Base-by-base conservation (phyloP, 2,329 filamentous ascomycete genomes). In the Myriosclerotinia scirpicola region DNA sequence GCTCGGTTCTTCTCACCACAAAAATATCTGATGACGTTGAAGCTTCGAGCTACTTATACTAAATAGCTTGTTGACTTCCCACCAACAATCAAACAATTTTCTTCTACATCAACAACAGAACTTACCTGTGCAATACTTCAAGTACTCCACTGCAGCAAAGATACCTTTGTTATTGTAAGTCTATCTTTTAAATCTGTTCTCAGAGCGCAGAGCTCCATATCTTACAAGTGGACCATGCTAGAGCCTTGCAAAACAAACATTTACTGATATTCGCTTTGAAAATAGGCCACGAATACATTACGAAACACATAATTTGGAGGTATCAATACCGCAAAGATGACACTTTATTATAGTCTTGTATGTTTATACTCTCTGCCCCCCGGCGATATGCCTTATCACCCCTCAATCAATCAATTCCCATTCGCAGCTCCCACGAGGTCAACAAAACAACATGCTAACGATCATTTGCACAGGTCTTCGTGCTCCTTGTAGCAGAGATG, bases 401-500 rank as follows among this genome's bases (percentile, higher is more conserved):
- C 46, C 20, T 53, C 50, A 22, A 5, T 30, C n/a, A 34, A 60
- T 20, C 22, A 42, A 0, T 15, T 1, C 9, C 50, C 14, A 36
- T 17, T 60, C 20, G 6, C 38, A 46, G 36, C 54, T 55, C 52
- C 44, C 46, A 36, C 40, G 17, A 30, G 22, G 11, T 34, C 15
- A 46, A 64, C 70, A 72, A 68, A 74, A 5, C 63, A 69, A 30
- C 5, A 30, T 68, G 26, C 61, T 67, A 54, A 66, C 34, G 7
- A 58, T 42, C 12, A 42, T 34, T 46, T 11, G 4, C 52, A 48
- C 55, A 95, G 92, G 91, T 95, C 75, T 96, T 96, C 81, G 79
- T 90, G 78, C 86, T 94, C 75, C 83, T 95, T 75, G 87, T 95
- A 80, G 83, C 87, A 75, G 91, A 95, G 87, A 94, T 95, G 90